phyloP scores from a whole-genome alignment of 1,139 yeast genomes.

The Pichia terricola region DNA sequence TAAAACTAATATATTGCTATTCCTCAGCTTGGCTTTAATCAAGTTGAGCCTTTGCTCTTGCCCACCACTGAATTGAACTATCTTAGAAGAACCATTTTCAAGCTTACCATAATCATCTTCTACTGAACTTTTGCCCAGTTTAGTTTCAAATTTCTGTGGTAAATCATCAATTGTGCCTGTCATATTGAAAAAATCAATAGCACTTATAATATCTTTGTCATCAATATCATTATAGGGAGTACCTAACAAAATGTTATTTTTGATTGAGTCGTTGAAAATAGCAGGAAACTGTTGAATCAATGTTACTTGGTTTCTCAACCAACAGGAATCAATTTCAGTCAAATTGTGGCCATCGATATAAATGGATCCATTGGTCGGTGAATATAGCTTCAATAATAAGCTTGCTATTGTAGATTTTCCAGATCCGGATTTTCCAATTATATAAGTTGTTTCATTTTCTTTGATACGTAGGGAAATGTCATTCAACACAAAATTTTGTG shows the following conservation, averaged over 20 bases:
- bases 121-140: conserved; percentile 27
- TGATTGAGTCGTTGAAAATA: conserved; percentile 54
- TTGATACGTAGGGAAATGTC: conserved; percentile 37
- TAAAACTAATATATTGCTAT: conserved; percentile 64
- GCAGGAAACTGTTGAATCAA: conserved; percentile 64
- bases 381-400: conserved; percentile 52
- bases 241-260: conserved; percentile 51
- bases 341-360: conserved; percentile 46
- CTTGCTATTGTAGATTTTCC: conserved; percentile 81
- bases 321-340: conserved; percentile 32
- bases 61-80: conserved; percentile 70
- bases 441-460: conserved; percentile 41
- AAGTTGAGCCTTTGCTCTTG: conserved; percentile 75
- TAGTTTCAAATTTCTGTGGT: conserved; percentile 47
- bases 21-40: conserved; percentile 69
- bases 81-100: conserved; percentile 4
- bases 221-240: conserved; percentile 15
- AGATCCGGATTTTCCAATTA: conserved; percentile 82
- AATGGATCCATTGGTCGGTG: conserved; percentile 35
- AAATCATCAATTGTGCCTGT: conserved; percentile 36
- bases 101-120: not conserved
- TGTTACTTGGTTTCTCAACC: conserved; percentile 58
- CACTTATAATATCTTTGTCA: conserved; percentile 24
- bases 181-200: conserved; percentile 44
- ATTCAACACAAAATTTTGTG: conserved; percentile 25